Conservation (phyloP, 768 basidiomycete genomes). For the Albatrellus ellisii region DNA sequence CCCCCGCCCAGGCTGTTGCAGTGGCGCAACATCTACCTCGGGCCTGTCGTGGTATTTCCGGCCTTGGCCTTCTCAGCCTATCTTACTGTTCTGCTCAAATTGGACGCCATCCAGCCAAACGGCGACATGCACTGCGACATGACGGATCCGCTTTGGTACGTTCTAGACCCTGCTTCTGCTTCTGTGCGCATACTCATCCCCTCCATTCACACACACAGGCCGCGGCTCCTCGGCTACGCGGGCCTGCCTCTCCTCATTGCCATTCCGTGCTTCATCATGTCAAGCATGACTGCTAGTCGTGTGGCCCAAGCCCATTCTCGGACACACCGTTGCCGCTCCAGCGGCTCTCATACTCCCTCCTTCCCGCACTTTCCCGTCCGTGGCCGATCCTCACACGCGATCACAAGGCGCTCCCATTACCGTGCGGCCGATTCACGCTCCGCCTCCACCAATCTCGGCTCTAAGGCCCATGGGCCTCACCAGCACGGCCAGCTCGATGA, state of each 20-base stretch:
- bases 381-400: not conserved
- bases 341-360: not conserved
- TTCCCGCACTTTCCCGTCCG: not conserved
- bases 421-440: not conserved
- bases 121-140: constrained; percentile 50
- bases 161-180: not conserved
- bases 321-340: not conserved
- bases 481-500: not conserved
- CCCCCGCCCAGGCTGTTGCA: constrained; percentile 25
- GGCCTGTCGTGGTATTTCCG: constrained; percentile 36
- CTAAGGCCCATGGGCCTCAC: not conserved
- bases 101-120: constrained; percentile 30
- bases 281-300: constrained; percentile 27
- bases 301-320: constrained; percentile 1
- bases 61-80: constrained; percentile 30
- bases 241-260: constrained; percentile 38
- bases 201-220: constrained; percentile 25
- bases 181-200: not conserved
- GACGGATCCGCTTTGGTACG: constrained; percentile 44
- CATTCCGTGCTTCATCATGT: constrained; percentile 39
- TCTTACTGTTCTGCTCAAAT: constrained; percentile 28
- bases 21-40: constrained; percentile 34
- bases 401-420: not conserved
- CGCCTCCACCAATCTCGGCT: not conserved
- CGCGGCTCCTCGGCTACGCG: constrained; percentile 50